A percentile compares a stretch with the other conserved stretches of the same genome.
These are phyloP conservation scores for Lipomyces kockii DNA, from an alignment of 805 yeast species.

Conservation along the genomic window DNA sequence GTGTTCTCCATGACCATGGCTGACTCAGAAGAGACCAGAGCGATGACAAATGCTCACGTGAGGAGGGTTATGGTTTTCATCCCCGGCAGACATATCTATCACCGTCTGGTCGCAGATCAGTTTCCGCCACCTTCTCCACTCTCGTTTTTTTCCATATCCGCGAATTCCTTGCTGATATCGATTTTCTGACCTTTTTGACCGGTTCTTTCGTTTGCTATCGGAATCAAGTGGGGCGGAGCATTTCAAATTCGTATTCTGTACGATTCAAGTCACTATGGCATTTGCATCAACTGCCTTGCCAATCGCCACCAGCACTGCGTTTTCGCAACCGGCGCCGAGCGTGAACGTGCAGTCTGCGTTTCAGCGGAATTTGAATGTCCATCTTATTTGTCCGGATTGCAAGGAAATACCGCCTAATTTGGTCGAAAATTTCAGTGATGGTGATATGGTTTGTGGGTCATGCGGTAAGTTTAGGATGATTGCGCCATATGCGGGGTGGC, in stretches of 20 bases:
- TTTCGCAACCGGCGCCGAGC: conserved; percentile 2
- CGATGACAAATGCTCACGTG: background rate
- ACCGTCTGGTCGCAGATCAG: background rate
- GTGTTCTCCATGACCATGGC: background rate
- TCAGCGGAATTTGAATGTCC: conserved; percentile 69
- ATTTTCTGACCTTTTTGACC: background rate
- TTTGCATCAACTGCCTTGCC: background rate
- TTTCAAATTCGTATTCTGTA: background rate
- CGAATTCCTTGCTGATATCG: background rate
- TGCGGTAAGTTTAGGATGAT: conserved; percentile 64
- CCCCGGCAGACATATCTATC: background rate
- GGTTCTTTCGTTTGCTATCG: background rate
- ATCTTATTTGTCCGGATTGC: conserved; percentile 93
- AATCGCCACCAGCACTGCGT: background rate
- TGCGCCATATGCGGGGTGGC: background rate
- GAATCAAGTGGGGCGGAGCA: background rate
- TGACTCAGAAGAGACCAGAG: background rate
- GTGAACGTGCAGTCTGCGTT: conserved; percentile 17
- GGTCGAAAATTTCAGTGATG: conserved; percentile 93
- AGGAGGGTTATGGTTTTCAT: background rate
- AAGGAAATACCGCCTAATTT: conserved; percentile 93
- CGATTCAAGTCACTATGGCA: background rate
- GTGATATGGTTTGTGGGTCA: conserved; percentile 95
- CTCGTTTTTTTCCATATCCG: background rate
- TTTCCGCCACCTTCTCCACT: background rate